Evolutionary conservation across 106 monocot genomes (phyloP), one percentile per base, ranked within the genome.

Genomic region (Gastrodia elata): DNA sequence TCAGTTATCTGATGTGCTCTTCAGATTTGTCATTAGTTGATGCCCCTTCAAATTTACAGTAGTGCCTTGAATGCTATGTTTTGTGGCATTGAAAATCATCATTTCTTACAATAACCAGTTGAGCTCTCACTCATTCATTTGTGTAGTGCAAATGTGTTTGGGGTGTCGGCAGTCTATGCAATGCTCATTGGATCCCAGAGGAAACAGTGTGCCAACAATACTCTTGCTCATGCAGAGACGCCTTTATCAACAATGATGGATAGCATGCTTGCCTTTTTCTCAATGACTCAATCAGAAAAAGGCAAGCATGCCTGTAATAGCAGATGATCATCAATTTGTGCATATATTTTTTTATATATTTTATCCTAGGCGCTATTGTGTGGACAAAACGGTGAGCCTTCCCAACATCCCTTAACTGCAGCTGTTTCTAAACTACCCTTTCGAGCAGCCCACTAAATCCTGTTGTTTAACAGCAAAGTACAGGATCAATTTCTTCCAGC

Each of bases 141-240:
- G 28, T 76, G 40, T 77, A 87, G 87, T 64, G 73, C 75, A 39
- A 83, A 52, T 65, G 87, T 87, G 56, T 87, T 87, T 74, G 87
- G 87, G 18, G 87, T 87, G 1, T 87, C 87, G 10, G 73, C 83
- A 39, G 73, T 87, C 83, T 11, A 83, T 87, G 87, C 87, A 83
- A 73, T 83, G 87, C 72, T 83, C 87, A n/a, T 80, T 72, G 55
- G 87, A 87, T 39, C 44, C 68, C 37, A 80, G 87, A 72, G 87
- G 83, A 20, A 87, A 87, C 34, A 87, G 87, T 69, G 68, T 87
- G 25, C 87, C 87, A 30, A 87, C 80, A 49, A 80, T 87, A 74
- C 87, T 87, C 75, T 78, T 87, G 76, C 76, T 83, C 28, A 77
- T 87, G 80, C 87, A 87, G 69, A 71, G 68, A 6, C 80, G 76